phyloP scores from a whole-genome alignment of 2,329 filamentous ascomycete genomes.

The Penicillium glabrum region DNA sequence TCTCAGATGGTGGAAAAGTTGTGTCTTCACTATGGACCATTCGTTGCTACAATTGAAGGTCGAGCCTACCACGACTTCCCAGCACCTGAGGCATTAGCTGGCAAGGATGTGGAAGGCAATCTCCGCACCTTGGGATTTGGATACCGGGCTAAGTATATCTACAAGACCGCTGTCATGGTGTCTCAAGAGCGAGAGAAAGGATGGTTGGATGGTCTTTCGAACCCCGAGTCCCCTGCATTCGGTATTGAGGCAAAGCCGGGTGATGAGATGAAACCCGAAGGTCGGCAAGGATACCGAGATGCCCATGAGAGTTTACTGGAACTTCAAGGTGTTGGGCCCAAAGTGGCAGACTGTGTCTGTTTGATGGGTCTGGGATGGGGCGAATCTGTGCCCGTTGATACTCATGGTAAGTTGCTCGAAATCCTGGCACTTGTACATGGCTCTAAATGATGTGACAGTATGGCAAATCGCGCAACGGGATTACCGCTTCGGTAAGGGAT shows the following conservation, averaged over 20 bases:
- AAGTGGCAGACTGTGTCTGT: slow-evolving; percentile 95
- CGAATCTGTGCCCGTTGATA: slow-evolving; percentile 93
- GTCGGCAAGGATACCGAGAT: slow-evolving; percentile 67
- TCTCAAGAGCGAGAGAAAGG: slow-evolving; percentile 63
- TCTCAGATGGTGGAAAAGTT: slow-evolving; percentile 96
- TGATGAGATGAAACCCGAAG: slow-evolving; percentile 50
- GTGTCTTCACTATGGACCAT: slow-evolving; percentile 78
- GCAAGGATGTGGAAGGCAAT: slow-evolving; percentile 72
- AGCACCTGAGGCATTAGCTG: slow-evolving; percentile 68
- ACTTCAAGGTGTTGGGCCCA: slow-evolving; percentile 88
- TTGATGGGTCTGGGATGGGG: slow-evolving; percentile 96
- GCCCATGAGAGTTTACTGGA: slow-evolving; percentile 78
- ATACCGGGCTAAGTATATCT: slow-evolving; percentile 90
- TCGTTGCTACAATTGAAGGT: slow-evolving; percentile 69
- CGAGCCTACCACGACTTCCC: slow-evolving; percentile 87
- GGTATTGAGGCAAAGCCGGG: slow-evolving; percentile 46
- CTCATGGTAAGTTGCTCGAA: slow-evolving; percentile 60
- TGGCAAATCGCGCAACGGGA: slow-evolving; percentile 98
- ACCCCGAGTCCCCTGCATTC: slow-evolving; percentile 69
- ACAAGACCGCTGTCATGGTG: slow-evolving; percentile 77
- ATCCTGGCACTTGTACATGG: background rate
- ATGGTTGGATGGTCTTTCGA: slow-evolving; percentile 78
- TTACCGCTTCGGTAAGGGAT: slow-evolving; percentile 84
- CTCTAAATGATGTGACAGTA: slow-evolving; percentile 50
- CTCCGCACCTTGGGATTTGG: slow-evolving; percentile 86